Conservation (phyloP, 2,329 filamentous ascomycete species). For the Fonsecaea pugnacius region DNA sequence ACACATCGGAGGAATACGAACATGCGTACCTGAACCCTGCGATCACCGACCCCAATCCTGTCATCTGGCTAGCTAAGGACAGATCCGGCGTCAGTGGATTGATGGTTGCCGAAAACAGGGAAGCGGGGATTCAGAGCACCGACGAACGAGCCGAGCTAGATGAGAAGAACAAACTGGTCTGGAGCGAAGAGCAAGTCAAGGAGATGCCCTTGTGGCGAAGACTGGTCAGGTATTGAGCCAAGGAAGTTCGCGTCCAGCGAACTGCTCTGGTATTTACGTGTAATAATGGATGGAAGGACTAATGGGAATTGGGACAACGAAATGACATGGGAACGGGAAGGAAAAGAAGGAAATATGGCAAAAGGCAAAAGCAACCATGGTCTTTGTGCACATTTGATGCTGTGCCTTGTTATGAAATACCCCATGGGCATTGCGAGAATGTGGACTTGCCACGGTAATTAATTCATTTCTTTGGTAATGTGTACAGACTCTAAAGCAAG, state of each 20-base stretch:
- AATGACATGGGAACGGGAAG: not conserved
- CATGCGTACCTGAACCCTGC: constrained; percentile 77
- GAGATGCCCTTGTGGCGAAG: constrained; percentile 32
- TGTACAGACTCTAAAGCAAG: too few relatives aligned
- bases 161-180: constrained; percentile 69
- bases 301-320: not conserved
- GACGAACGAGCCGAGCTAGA: constrained; percentile 74
- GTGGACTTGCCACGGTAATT: not conserved
- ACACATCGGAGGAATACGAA: constrained; percentile 63
- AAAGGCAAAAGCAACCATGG: not conserved
- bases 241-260: not conserved
- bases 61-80: constrained; percentile 83
- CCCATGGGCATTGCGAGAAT: not conserved
- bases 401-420: constrained; percentile 4
- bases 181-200: constrained; percentile 57
- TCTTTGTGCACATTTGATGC: not conserved
- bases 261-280: not conserved
- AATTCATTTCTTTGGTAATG: not conserved
- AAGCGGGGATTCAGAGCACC: constrained; percentile 71
- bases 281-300: not conserved
- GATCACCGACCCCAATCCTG: constrained; percentile 63
- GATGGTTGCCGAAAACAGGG: constrained; percentile 73
- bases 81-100: constrained; percentile 72
- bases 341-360: too few relatives aligned
- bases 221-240: constrained; percentile 28